Conservation (phyloP, 2,329 filamentous ascomycete species). For the Aspergillus sp. region DNA sequence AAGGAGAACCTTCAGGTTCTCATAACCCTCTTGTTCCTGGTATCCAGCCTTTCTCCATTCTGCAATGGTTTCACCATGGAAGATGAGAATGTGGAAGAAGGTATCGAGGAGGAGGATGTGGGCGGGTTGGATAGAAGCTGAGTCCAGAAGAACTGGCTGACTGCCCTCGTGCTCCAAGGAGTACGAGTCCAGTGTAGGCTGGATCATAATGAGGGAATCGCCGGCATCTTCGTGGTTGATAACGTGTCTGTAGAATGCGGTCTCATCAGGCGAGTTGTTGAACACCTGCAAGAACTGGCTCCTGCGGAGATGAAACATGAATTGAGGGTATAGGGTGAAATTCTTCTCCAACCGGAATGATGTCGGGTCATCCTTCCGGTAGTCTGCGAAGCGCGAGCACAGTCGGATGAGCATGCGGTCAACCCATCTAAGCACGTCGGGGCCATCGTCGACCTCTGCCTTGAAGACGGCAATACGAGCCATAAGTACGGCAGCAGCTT, state of each 20-base stretch:
- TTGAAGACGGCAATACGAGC: constrained; percentile 99
- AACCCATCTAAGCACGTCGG: constrained; percentile 97
- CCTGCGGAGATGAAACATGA: constrained; percentile 97
- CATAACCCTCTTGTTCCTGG: constrained; percentile 95
- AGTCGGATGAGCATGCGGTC: constrained; percentile 96
- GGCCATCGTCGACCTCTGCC: constrained; percentile 94
- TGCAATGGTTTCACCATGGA: constrained; percentile 95
- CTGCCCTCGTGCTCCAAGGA: constrained; percentile 93
- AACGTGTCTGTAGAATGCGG: constrained; percentile 96
- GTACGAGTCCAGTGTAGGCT: constrained; percentile 94
- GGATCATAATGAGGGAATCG: constrained; percentile 98
- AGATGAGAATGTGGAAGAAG: constrained; percentile 99
- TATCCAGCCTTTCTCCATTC: constrained; percentile 98
- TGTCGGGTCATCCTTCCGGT: constrained; percentile 94
- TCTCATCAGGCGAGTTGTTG: constrained; percentile 98
- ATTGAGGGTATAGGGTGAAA: constrained; percentile 96
- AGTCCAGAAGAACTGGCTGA: constrained; percentile 89
- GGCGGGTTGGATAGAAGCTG: constrained; percentile 88
- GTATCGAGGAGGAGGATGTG: constrained; percentile 93
- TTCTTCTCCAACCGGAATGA: constrained; percentile 98
- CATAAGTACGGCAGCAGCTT: constrained; percentile 96
- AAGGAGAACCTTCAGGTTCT: constrained; percentile 83
- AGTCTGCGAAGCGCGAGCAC: constrained; percentile 94
- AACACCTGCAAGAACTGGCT: constrained; percentile 98
- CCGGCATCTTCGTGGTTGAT: constrained; percentile 95